Percentiles rank a stretch among this genome's conserved stretches.
phyloP scores from a whole-genome alignment of 768 basidiomycete species.

The Boletus reticulatus region DNA sequence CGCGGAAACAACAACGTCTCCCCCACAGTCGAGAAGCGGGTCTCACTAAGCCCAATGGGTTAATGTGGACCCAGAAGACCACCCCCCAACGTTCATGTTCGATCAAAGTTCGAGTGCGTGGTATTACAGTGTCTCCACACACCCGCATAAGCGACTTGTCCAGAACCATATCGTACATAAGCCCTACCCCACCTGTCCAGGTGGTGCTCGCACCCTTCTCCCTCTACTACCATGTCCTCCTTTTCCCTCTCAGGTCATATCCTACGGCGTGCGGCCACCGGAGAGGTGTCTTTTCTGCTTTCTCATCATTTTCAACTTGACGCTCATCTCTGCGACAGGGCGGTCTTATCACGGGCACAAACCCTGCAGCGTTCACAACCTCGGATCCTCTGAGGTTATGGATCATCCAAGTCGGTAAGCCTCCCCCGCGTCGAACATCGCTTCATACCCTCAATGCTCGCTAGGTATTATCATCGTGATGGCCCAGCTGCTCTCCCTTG shows the following conservation, averaged over 20 bases:
- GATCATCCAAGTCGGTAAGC: slow-evolving; percentile 76
- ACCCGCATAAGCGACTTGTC: too few species aligned
- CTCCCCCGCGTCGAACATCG: background rate
- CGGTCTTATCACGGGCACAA: slow-evolving; percentile 70
- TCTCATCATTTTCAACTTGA: background rate
- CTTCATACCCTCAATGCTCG: background rate
- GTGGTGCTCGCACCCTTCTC: background rate
- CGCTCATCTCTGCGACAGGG: slow-evolving; percentile 43
- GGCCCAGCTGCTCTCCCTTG: slow-evolving; percentile 72
- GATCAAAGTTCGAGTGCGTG: too few species aligned
- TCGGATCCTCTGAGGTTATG: slow-evolving; percentile 72
- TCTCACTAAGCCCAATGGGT: too few species aligned
- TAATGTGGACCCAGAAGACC: too few species aligned
- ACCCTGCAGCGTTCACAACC: slow-evolving; percentile 65
- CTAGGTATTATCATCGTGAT: slow-evolving; percentile 80
- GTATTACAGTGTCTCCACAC: too few species aligned
- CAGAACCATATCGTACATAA: background rate
- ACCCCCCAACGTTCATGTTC: too few species aligned
- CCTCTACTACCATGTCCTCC: background rate
- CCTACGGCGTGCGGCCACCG: slow-evolving; percentile 16
- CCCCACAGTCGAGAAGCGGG: too few species aligned
- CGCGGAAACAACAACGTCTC: too few species aligned
- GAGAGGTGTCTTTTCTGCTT: slow-evolving; percentile 16
- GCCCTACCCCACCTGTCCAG: background rate
- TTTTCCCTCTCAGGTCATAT: slow-evolving; percentile 21